phyloP scores from a whole-genome alignment of 169 alveolate species.

The Eimeria tenella region DNA sequence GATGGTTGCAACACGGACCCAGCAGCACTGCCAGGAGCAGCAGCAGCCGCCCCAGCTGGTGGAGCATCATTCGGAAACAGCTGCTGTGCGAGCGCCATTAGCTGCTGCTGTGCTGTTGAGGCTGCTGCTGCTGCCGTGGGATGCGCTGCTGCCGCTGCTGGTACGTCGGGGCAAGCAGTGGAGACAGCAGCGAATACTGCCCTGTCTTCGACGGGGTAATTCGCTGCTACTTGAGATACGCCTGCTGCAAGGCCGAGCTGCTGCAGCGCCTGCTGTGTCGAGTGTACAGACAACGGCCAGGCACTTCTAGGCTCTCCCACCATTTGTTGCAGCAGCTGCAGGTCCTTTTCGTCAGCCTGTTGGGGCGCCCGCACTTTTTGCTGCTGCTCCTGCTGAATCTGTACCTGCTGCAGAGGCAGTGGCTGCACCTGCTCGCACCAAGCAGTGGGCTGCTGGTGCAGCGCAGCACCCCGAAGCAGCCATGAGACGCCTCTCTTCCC shows the following conservation, averaged over 20 bases:
- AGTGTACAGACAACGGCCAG: conserved; percentile 1
- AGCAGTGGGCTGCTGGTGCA: conserved; percentile 21
- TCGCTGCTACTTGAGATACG: conserved; percentile 25
- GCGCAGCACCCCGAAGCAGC: conserved; percentile 8
- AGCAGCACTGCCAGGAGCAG: conserved; percentile 36
- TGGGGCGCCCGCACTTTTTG: background rate
- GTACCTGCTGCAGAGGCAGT: background rate
- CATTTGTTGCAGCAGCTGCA: conserved; percentile 63
- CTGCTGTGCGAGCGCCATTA: background rate
- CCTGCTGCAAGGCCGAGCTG: conserved; percentile 48
- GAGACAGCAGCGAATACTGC: conserved; percentile 1
- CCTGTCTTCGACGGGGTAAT: conserved; percentile 49
- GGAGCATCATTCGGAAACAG: conserved; percentile 8
- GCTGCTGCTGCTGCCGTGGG: background rate
- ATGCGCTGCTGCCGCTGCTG: background rate
- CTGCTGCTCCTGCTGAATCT: background rate
- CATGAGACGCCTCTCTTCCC: background rate
- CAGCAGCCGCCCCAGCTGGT: conserved; percentile 14
- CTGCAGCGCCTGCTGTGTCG: conserved; percentile 28
- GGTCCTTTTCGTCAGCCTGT: conserved; percentile 6
- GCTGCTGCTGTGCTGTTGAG: conserved; percentile 8
- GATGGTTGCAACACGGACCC: background rate
- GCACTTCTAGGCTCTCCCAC: conserved; percentile 12
- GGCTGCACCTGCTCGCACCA: background rate
- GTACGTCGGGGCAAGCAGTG: background rate